These are phyloP conservation scores for Xylaria digitata DNA, from an alignment of 2,329 filamentous ascomycete genomes.

Conservation along the genomic window DNA sequence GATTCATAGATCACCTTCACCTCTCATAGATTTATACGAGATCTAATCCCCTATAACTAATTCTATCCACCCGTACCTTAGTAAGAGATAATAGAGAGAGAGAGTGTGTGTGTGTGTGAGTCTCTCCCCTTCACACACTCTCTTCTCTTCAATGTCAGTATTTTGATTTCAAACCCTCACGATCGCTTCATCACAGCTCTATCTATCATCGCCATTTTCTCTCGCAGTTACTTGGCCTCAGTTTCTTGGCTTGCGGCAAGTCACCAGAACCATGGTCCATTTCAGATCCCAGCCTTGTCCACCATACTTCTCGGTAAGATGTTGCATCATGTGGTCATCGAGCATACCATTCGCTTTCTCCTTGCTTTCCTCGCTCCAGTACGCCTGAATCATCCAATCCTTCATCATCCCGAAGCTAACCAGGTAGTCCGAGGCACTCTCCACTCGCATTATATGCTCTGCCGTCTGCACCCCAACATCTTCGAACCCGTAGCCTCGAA, in stretches of 20 bases:
- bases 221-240: background rate
- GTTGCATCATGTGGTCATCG: conserved; percentile 45
- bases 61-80: too few relatives aligned
- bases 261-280: conserved; percentile 50
- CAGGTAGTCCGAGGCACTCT: conserved; percentile 53
- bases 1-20: too few relatives aligned
- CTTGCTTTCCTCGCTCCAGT: conserved; percentile 56
- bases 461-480: conserved; percentile 53
- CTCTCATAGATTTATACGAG: too few relatives aligned
- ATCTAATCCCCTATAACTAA: too few relatives aligned
- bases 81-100: too few relatives aligned
- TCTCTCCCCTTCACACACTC: too few relatives aligned
- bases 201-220: too few relatives aligned
- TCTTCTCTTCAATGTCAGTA: too few relatives aligned
- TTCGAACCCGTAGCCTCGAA: conserved; percentile 52
- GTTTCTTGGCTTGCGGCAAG: conserved; percentile 40
- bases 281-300: conserved; percentile 51
- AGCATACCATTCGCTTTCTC: conserved; percentile 54
- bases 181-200: too few relatives aligned
- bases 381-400: conserved; percentile 52
- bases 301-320: conserved; percentile 56
- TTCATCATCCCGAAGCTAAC: conserved; percentile 54
- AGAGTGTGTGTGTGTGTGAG: too few relatives aligned
- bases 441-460: conserved; percentile 47
- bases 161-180: too few relatives aligned